Conservation (phyloP, 768 basidiomycete species). For the Tricholoma hemisulphureum region DNA sequence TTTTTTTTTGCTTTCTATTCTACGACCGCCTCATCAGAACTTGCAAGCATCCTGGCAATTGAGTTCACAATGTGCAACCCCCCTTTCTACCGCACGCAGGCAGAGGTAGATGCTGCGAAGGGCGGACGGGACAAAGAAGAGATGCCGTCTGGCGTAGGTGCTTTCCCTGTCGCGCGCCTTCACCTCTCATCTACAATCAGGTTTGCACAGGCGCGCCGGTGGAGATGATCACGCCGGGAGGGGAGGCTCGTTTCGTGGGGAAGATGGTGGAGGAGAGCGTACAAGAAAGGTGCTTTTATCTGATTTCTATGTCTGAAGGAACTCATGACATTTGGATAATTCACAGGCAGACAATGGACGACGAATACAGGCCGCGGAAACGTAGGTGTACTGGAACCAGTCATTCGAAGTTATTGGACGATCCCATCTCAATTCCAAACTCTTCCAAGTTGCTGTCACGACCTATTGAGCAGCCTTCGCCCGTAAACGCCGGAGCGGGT, state of each 20-base stretch:
- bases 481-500: too few relatives aligned
- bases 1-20: background rate
- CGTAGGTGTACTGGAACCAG: background rate
- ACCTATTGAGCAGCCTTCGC: too few relatives aligned
- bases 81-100: constrained; percentile 81
- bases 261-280: constrained; percentile 78
- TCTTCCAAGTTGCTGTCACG: too few relatives aligned
- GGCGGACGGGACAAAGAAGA: constrained; percentile 64
- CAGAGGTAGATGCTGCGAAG: constrained; percentile 51
- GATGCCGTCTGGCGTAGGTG: constrained; percentile 67
- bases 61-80: constrained; percentile 96
- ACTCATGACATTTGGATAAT: background rate
- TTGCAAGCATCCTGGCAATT: constrained; percentile 40
- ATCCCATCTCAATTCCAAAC: too few relatives aligned
- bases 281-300: constrained; percentile 18
- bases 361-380: background rate
- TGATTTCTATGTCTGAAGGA: background rate
- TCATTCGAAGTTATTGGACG: too few relatives aligned
- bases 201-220: constrained; percentile 82
- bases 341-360: background rate
- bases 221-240: constrained; percentile 90
- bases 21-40: background rate
- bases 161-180: background rate
- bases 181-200: constrained; percentile 36
- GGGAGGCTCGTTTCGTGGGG: constrained; percentile 76